Evolutionary conservation across 164 flowering plant genomes (phyloP), one percentile per base, ranked within the genome.

Genomic region (Santalum album): DNA sequence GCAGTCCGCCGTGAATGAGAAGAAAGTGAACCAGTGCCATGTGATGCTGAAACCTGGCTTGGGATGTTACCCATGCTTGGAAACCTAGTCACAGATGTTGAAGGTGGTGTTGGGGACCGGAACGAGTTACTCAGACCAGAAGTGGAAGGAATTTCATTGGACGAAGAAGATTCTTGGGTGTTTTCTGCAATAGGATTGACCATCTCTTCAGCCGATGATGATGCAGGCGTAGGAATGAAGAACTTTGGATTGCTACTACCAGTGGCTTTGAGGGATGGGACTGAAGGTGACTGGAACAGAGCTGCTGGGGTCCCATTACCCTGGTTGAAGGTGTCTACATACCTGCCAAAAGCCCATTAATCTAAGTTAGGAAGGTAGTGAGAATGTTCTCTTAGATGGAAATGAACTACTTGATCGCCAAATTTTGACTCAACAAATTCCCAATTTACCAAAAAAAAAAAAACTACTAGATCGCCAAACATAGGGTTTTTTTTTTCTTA

Each of bases 261-360:
- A 24, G 67, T 59, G 21, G 88, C 78, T 67, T 79, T 87, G n/a
- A 69, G 66, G 46, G 83, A 63, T 58, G 90, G 77, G 50, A 67
- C 61, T 45, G 95, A 48, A 29, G 90, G 91, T 21, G 97, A 79
- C 58, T 79, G 94, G 70, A 86, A 87, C 34, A 54, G 52, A 57
- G 72, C 83, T 42, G 81, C 65, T 25, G 75, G 61, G 55, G 19
- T 19, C 19, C 47, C 47, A 12, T 19, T 19, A 4, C 47, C 47
- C 21, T 84, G 61, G 78, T 90, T 87, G 64, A 87, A 94, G 53
- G 99, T 90, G 73, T 94, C 99, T 43, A 94, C 99, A 55, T 94
- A 94, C 86, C 99, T 94, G 34, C 34, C 34, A 29, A 9, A 29
- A 29, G 9, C 34, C 34, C 4, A 29, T 29, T 3, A 29, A n/a